Percentiles rank a stretch among this genome's conserved stretches.
phyloP scores from a whole-genome alignment of 148 eudicot species.

The Rheum nobile region DNA sequence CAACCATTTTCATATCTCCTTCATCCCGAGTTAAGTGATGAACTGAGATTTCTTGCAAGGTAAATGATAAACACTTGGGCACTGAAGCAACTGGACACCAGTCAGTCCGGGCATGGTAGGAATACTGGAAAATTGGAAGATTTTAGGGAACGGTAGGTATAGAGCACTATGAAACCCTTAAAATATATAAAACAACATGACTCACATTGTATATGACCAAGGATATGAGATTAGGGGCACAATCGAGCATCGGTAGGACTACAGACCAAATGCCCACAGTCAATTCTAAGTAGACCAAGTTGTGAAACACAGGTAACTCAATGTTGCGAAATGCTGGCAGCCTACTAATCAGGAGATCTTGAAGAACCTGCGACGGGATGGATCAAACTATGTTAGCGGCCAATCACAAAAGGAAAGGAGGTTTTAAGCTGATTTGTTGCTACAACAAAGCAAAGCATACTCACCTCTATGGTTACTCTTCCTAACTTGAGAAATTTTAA shows the following conservation, averaged over 20 bases:
- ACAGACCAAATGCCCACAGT: slow-evolving; percentile 10
- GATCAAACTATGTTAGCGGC: background rate
- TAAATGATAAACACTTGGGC: background rate
- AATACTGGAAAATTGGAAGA: background rate
- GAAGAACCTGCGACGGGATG: background rate
- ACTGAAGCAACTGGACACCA: background rate
- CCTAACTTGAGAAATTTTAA: slow-evolving; percentile 5
- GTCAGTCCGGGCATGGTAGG: background rate
- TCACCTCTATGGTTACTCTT: slow-evolving; percentile 5
- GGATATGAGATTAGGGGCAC: slow-evolving; percentile 29
- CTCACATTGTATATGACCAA: slow-evolving; percentile 14
- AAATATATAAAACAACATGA: background rate
- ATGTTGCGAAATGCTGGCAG: background rate
- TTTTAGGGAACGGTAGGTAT: background rate
- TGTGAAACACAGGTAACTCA: slow-evolving; percentile 21
- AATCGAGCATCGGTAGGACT: slow-evolving; percentile 17
- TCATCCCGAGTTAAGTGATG: no score
- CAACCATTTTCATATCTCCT: no score
- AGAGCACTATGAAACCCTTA: background rate
- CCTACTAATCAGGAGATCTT: background rate
- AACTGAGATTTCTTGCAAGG: slow-evolving; percentile 5
- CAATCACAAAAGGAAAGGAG: background rate
- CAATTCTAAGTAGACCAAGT: slow-evolving; percentile 38
- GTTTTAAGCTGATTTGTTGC: background rate
- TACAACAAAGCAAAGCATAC: background rate